Base-by-base conservation (phyloP, 108 stramenopile genomes). In the Mediolabrus comicus region DNA sequence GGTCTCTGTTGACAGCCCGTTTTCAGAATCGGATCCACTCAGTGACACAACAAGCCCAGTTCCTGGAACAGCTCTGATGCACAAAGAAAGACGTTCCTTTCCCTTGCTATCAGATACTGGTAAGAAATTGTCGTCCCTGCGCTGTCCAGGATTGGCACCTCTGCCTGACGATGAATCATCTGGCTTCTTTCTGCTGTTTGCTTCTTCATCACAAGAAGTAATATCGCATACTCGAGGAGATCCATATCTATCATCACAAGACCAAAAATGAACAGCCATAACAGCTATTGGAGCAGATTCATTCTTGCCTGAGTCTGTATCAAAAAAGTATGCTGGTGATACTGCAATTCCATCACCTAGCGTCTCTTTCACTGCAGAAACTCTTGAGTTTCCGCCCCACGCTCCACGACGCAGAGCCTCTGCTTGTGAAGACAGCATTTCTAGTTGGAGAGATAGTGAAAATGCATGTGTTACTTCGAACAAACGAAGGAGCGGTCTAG, bases 201-300 rank as follows among this genome's bases (percentile, higher is more conserved):
- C n/a, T n/a, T 14, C 63, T 10, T 32, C 26, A 29, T 12, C 55
- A 7, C 53, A 4, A 1, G 22, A 26, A 53, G 39, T 55, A 67
- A 95, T 60, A 65, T 89, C 87, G 13, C 82, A 77, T 77, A 95
- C 78, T 24, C 67, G 65, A 0, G 94, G 90, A 22, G 86, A 82
- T 16, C 94, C 94, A 75, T 85, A 89, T 13, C 85, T 79, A 84
- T 95, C 90, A 67, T 95, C 94, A 16, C 90, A 79, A 4, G 75
- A 75, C 94, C 94, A 95, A 81, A 95, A 95, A 35, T 88, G 88
- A 13, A 95, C 85, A 24, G 86, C 85, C 56, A 95, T 73, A 39
- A 80, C 78, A 62, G 70, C 81, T 54, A 59, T 64, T 28, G 72
- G 77, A 63, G 64, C 58, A 4, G 70, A 11, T 14, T 25, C 26